Base-by-base conservation (phyloP, 179 eudicot genomes). In the Dionaea muscipula region DNA sequence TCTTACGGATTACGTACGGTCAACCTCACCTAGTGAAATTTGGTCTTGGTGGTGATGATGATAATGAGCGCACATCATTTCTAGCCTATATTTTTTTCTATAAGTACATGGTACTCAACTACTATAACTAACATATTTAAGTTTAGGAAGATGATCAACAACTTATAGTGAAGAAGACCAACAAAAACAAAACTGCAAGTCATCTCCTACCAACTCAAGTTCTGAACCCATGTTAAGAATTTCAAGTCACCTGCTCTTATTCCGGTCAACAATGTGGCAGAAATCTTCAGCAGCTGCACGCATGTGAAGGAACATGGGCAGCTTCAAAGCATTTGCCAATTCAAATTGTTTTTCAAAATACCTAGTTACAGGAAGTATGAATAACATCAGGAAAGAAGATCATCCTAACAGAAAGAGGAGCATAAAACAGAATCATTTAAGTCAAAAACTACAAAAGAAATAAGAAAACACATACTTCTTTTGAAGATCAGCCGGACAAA, bases 241-340 rank as follows among this genome's bases (percentile, higher is more conserved):
- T 51, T 5, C 1, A 36, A 67, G 21, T 31, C 52, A 91, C 98
- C 86, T 77, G 75, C 81, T 75, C 63, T 88, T 79, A 39, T 82
- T 84, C 65, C 62, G 78, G 59, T 74, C 75, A 39, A 88, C 66
- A 71, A 93, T 84, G 64, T 76, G 69, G 65, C 96, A 82, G 73
- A 93, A 93, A 81, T 93, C 99, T 45, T 75, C 77, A 25, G 99
- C 89, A 49, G 96, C 99, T 57, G 81, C 96, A 57, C 99, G 81
- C 99, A 93, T 93, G 67, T 93, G 99, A 56, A 93, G 75, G 78
- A 93, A 88, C 99, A 93, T 93, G 14, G 96, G 99, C 66, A 93
- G 76, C 82, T 82, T 93, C 81, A 67, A 67, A 24, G 69, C 60
- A 68, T 79, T 41, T 50, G 96, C 99, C 63, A 93, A 73, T 62